These are phyloP conservation scores for Penicillium fimorum DNA, from an alignment of 495 filamentous ascomycete genomes.

Conservation along the genomic window DNA sequence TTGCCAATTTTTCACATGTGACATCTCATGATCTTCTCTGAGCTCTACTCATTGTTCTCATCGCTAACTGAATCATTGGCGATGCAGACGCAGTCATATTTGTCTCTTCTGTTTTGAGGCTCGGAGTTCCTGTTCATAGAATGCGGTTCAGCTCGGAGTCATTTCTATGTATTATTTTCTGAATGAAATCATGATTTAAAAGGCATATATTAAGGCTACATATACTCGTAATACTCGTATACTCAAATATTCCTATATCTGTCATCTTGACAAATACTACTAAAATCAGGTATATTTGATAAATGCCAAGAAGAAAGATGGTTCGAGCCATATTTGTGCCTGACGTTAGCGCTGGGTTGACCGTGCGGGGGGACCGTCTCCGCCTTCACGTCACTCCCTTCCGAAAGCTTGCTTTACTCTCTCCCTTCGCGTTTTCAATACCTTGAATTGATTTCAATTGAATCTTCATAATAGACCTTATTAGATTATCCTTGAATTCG, in stretches of 20 bases:
- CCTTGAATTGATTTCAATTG: not conserved
- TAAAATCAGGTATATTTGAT: no score
- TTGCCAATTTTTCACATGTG: conserved; percentile 13
- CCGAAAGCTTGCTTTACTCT: conserved; percentile 5
- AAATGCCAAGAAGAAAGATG: conserved; percentile 2
- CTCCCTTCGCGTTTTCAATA: not conserved
- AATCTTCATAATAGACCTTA: not conserved
- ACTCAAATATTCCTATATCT: no score
- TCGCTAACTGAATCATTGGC: conserved; percentile 36
- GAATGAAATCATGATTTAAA: conserved; percentile 4
- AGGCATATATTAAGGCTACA: no score
- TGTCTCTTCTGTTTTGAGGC: conserved; percentile 15
- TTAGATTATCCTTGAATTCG: not conserved
- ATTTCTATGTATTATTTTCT: conserved; percentile 8
- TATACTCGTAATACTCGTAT: no score
- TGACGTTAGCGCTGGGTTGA: conserved; percentile 16
- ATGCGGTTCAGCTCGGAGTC: conserved; percentile 9
- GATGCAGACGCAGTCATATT: conserved; percentile 31
- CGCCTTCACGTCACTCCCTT: conserved; percentile 23
- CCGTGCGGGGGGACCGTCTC: conserved; percentile 21
- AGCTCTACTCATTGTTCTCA: conserved; percentile 22
- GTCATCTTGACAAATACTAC: no score
- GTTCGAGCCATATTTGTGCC: conserved; percentile 12
- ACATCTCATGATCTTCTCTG: conserved; percentile 13
- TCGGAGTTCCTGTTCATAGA: conserved; percentile 20